Evolutionary conservation across 495 filamentous ascomycete genomes (phyloP).

Genomic region (Aspergillus baeticus): DNA sequence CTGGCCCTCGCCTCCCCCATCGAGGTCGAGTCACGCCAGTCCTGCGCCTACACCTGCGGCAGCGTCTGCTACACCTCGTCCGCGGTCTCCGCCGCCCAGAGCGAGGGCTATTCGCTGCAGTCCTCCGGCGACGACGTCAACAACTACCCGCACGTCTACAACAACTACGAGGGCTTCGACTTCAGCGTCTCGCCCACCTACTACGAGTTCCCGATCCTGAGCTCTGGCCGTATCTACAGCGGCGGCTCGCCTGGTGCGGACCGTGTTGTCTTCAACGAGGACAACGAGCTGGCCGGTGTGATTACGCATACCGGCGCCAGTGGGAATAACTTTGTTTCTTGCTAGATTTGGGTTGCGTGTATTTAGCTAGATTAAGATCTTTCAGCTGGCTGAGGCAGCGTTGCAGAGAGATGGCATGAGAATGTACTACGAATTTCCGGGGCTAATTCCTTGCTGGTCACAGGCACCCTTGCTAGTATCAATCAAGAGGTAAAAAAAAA

Average conservation of each 20-base stretch:
- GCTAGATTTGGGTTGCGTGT: conserved; percentile 45
- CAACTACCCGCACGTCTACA: conserved; percentile 69
- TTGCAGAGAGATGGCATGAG: too few species aligned
- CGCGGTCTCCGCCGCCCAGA: conserved; percentile 48
- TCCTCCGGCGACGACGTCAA: conserved; percentile 45
- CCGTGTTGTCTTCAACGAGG: conserved; percentile 64
- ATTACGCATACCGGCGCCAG: conserved; percentile 71
- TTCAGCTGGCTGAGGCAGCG: too few species aligned
- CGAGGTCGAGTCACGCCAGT: conserved; percentile 38
- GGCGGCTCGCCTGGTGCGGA: conserved; percentile 69
- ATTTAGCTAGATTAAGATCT: too few species aligned
- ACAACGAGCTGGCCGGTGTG: conserved; percentile 51
- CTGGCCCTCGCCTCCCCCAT: conserved; percentile 45
- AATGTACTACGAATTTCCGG: too few species aligned
- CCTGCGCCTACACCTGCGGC: conserved; percentile 52
- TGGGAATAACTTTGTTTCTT: conserved; percentile 64
- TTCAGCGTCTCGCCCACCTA: conserved; percentile 64
- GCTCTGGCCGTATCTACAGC: conserved; percentile 49
- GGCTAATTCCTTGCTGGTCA: too few species aligned
- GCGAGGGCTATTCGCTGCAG: conserved; percentile 49
- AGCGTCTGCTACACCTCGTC: conserved; percentile 46
- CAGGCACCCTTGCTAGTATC: too few species aligned
- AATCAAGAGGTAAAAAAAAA: too few species aligned
- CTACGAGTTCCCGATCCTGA: conserved; percentile 72
- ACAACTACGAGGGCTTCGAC: conserved; percentile 71